Conservation (phyloP, 2,329 filamentous ascomycete genomes). For the Nemania bipapillata region DNA sequence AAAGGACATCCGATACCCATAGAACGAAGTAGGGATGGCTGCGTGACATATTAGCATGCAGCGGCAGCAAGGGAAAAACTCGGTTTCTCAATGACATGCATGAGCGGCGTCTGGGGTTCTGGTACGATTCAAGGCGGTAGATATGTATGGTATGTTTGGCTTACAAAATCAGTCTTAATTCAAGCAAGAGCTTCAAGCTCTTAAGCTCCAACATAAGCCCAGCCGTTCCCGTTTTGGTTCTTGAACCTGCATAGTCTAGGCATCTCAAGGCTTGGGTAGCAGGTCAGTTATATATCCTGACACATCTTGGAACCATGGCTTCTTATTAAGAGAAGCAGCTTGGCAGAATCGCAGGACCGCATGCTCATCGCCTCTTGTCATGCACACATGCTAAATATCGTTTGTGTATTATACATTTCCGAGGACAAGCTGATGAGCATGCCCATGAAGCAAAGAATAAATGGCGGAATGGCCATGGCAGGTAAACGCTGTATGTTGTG, state of each 20-base stretch:
- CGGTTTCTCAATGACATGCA: slow-evolving; percentile 46
- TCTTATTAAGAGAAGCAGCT: background rate
- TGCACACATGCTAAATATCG: no score
- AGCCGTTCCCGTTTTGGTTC: background rate
- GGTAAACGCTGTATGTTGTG: background rate
- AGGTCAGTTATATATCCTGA: background rate
- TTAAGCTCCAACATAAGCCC: background rate
- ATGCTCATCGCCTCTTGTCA: background rate
- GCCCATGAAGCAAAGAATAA: background rate
- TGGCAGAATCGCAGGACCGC: background rate
- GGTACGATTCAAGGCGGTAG: slow-evolving; percentile 46
- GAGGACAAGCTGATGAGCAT: background rate
- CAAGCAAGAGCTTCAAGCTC: slow-evolving; percentile 10
- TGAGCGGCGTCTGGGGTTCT: slow-evolving; percentile 49
- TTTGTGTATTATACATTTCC: background rate
- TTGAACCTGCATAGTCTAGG: background rate
- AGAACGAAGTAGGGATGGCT: slow-evolving; percentile 36
- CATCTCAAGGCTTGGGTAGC: background rate
- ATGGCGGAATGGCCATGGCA: background rate
- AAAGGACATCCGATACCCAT: slow-evolving; percentile 41
- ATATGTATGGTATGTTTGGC: slow-evolving; percentile 47
- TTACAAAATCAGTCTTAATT: slow-evolving; percentile 35
- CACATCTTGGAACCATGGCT: background rate
- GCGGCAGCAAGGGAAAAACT: slow-evolving; percentile 35
- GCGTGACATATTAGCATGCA: slow-evolving; percentile 32